phyloP scores from a whole-genome alignment of 768 basidiomycete species.

The Pleurotus djamor region DNA sequence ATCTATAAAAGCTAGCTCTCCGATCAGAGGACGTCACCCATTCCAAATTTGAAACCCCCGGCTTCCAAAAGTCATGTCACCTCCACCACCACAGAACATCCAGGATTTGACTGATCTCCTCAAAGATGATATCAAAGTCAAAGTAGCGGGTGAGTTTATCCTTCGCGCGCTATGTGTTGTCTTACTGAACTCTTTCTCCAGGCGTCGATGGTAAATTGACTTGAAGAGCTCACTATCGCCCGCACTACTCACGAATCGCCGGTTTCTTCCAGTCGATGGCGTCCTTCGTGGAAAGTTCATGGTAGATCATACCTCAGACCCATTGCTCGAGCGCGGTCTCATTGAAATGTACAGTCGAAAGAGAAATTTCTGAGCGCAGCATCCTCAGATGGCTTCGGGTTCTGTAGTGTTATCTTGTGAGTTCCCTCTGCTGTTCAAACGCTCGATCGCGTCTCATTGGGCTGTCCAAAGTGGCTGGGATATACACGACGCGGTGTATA shows the following conservation, averaged over 20 bases:
- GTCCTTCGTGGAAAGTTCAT: conserved; percentile 94
- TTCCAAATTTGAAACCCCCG: too few species aligned
- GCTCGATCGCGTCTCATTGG: not conserved
- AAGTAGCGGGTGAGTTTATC: conserved; percentile 76
- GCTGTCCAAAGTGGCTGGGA: conserved; percentile 72
- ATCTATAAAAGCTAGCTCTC: not conserved
- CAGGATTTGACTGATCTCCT: conserved; percentile 58
- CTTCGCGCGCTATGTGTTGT: not conserved
- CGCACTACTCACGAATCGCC: not conserved
- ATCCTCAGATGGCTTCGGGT: conserved; percentile 83
- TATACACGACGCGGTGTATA: conserved; percentile 86
- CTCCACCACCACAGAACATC: conserved; percentile 35
- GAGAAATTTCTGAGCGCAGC: conserved; percentile 86
- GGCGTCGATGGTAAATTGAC: conserved; percentile 66
- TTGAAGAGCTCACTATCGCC: not conserved
- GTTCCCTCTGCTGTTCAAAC: conserved; percentile 19
- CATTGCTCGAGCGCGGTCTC: not conserved
- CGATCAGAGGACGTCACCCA: not conserved
- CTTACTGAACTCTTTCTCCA: conserved; percentile 9
- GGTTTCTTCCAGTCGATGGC: conserved; percentile 69
- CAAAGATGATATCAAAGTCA: conserved; percentile 74
- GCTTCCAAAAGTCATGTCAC: not conserved
- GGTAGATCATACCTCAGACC: conserved; percentile 37
- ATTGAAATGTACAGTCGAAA: conserved; percentile 58
- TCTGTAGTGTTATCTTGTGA: conserved; percentile 91